A percentile compares a stretch with the other conserved stretches of the same genome.
Conservation (phyloP, 2,329 filamentous ascomycete species). For the Hymenoscyphus occultus region DNA sequence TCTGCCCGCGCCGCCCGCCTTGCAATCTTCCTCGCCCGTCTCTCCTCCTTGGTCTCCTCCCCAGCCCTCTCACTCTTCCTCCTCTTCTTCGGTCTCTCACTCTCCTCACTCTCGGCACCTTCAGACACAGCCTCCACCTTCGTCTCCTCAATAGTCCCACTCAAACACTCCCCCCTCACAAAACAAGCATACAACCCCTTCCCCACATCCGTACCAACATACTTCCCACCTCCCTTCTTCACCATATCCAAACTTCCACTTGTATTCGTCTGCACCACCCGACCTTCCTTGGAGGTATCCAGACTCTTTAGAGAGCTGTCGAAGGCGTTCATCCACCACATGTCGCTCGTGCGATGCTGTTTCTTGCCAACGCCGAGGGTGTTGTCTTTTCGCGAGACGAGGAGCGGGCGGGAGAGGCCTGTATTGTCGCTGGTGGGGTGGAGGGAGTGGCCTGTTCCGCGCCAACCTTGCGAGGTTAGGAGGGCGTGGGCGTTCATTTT, state of each 20-base stretch:
- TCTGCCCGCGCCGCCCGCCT: constrained; percentile 33
- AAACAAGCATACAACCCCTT: constrained; percentile 74
- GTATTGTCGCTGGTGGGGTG: constrained; percentile 69
- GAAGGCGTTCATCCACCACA: constrained; percentile 97
- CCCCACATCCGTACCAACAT: constrained; percentile 48
- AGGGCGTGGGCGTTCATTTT: constrained; percentile 81
- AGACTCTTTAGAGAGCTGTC: constrained; percentile 84
- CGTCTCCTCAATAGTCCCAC: constrained; percentile 58
- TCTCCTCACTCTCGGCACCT: constrained; percentile 26
- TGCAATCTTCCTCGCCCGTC: constrained; percentile 40
- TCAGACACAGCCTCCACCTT: constrained; percentile 25
- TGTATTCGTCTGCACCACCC: constrained; percentile 53
- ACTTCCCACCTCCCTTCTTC: constrained; percentile 52
- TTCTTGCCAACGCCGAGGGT: constrained; percentile 79
- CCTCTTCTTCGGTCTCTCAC: constrained; percentile 33
- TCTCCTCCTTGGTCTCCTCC: constrained; percentile 33
- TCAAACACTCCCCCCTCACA: constrained; percentile 74
- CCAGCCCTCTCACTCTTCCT: constrained; percentile 36
- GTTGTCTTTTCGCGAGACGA: constrained; percentile 79
- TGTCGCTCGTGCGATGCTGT: constrained; percentile 63
- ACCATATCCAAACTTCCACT: constrained; percentile 55
- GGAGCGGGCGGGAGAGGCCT: constrained; percentile 78
- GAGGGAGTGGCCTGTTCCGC: constrained; percentile 82
- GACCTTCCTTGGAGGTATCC: constrained; percentile 57
- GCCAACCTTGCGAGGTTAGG: constrained; percentile 85